These are phyloP conservation scores for Prunus persica DNA, from an alignment of 306 rosid genomes.

Conservation along the genomic window DNA sequence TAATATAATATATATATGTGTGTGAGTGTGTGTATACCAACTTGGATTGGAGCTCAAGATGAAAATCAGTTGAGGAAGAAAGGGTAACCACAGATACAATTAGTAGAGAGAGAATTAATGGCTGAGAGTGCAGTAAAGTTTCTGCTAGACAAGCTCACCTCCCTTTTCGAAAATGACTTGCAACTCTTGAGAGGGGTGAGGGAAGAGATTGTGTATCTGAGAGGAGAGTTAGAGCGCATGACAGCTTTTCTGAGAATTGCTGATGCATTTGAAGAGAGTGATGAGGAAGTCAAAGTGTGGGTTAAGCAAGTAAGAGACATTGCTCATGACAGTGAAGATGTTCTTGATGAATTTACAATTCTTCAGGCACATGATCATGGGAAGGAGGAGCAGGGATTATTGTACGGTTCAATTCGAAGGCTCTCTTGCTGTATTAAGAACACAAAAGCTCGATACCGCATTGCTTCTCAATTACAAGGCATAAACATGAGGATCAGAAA, in stretches of 20 bases:
- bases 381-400: too few species aligned
- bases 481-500: slow-evolving; percentile 19
- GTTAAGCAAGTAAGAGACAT: slow-evolving; percentile 33
- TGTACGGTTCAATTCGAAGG: not conserved
- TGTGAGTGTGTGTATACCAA: too few species aligned
- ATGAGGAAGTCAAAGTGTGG: slow-evolving; percentile 32
- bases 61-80: too few species aligned
- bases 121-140: slow-evolving; percentile 52
- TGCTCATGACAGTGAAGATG: slow-evolving; percentile 35
- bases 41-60: too few species aligned
- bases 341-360: slow-evolving; percentile 29
- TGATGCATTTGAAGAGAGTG: slow-evolving; percentile 31
- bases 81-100: too few species aligned
- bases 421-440: slow-evolving; percentile 18
- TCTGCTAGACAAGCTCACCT: slow-evolving; percentile 34
- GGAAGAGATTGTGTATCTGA: slow-evolving; percentile 22
- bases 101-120: slow-evolving; percentile 21
- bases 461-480: slow-evolving; percentile 15
- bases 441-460: slow-evolving; percentile 14
- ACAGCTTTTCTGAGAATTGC: slow-evolving; percentile 29
- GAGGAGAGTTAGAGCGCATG: slow-evolving; percentile 26
- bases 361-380: slow-evolving; percentile 12
- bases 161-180: slow-evolving; percentile 37
- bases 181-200: slow-evolving; percentile 35
- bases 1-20: too few species aligned